phyloP scores from a whole-genome alignment of 192 early-diverging fungal species.

The Gonapodya sp. region DNA sequence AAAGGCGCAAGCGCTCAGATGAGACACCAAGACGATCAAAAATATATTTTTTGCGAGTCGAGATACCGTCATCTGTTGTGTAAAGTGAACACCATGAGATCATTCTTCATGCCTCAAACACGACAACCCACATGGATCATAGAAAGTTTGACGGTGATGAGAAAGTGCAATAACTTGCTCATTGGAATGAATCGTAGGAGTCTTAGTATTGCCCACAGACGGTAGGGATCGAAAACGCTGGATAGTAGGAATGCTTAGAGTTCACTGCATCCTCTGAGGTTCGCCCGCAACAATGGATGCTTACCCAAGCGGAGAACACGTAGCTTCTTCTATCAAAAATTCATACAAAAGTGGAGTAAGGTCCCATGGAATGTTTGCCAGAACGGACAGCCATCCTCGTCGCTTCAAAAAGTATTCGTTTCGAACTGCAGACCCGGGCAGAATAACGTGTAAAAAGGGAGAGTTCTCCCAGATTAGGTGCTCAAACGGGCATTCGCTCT shows the following conservation, averaged over 20 bases:
- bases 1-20: not conserved
- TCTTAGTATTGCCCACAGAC: conserved; percentile 11
- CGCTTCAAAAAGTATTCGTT: conserved; percentile 7
- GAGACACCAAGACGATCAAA: not conserved
- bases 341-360: not conserved
- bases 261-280: not conserved
- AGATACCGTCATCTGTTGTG: not conserved
- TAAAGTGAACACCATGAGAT: too few relatives aligned
- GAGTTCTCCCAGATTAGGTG: not conserved
- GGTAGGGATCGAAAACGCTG: not conserved
- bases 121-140: not conserved
- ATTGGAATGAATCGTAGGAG: conserved; percentile 19
- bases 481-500: not conserved
- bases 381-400: not conserved
- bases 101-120: too few relatives aligned
- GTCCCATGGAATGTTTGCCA: conserved; percentile 14
- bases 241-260: too few relatives aligned
- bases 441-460: too few relatives aligned
- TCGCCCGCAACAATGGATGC: too few relatives aligned
- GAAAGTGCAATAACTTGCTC: not conserved
- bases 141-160: not conserved
- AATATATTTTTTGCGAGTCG: not conserved
- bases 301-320: not conserved
- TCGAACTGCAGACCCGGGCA: not conserved
- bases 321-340: not conserved